Evolutionary conservation across 495 filamentous ascomycete genomes (phyloP), one percentile per base, ranked within the genome.

Genomic region (Aspergillus asperescens): DNA sequence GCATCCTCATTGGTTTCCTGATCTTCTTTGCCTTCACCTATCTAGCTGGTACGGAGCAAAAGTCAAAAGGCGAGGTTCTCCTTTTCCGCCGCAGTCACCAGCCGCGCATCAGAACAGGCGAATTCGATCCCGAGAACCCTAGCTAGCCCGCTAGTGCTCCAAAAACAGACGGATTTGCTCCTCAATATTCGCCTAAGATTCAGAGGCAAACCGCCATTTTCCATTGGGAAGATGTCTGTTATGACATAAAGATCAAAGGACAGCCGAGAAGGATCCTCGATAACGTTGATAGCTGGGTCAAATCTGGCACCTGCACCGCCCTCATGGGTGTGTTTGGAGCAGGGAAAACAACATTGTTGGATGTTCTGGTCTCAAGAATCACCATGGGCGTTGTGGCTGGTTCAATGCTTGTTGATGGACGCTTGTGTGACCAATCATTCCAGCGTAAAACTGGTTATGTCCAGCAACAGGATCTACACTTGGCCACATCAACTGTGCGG

Each of bases 371-470:
- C 0, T 70, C 75, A 48, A 69, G 81, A 3, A 70, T 70, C 16
- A 63, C 65, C 1, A 71, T 78, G 48, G 78, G 80, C 28, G 69
- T 76, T 2, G 69, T 82, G 0, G 70, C 62, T 9, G 78, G 77
- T 19, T 73, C 77, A 19, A 75, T 82, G 61, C 65, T 79, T 35
- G 76, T 82, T 9, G 72, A 81, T 51, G 78, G 78, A 1, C 57
- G 57, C 6, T 58, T 56, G 0, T 60, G 84, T 13, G 87, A 92
- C 62, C 68, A 74, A 4, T 88, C 86, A 0, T 95, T 95, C 75
- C 88, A 93, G 60, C 82, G 90, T 19, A 93, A 91, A 71, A 94
- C 89, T 3, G 90, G 90, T 5, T 96, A 95, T 59, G 90, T 92
- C 16, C 88, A 96, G 58, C 91, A 96, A 63, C 88, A 94, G 63